Percentiles rank a stretch among this genome's conserved stretches.
These are phyloP conservation scores for Vigna hirtella DNA, from an alignment of 306 rosid genomes.

Conservation along the genomic window DNA sequence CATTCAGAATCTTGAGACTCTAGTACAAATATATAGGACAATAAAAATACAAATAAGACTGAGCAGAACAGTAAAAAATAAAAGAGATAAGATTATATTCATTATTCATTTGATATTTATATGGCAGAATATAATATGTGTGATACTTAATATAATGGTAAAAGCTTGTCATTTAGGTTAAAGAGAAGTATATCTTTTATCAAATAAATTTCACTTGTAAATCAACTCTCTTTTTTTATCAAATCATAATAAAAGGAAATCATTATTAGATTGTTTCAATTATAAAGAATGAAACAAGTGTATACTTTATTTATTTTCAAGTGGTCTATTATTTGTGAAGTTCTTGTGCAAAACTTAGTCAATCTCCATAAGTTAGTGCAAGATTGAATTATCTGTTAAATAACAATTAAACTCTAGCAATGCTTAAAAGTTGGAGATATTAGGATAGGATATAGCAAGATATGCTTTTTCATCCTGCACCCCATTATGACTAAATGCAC, in stretches of 20 bases:
- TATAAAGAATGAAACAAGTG: neutral
- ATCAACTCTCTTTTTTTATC: neutral
- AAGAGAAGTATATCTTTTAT: neutral
- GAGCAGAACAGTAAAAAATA: neutral
- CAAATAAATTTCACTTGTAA: neutral
- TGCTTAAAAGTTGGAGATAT: too few species aligned
- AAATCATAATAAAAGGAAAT: neutral
- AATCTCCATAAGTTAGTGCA: neutral
- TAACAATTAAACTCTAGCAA: neutral
- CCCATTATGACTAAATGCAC: too few species aligned
- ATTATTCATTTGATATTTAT: neutral
- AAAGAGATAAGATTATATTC: neutral
- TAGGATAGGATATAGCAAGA: too few species aligned
- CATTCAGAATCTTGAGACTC: neutral
- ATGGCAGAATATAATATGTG: too few species aligned
- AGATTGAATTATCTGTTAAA: neutral
- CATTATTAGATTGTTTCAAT: neutral
- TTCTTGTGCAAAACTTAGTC: neutral
- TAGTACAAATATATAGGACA: neutral
- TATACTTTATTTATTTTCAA: neutral
- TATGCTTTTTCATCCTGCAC: too few species aligned
- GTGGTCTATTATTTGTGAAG: neutral
- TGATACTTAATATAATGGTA: too few species aligned
- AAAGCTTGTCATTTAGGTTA: neutral
- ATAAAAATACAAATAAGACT: neutral